Percentiles rank a stretch among this genome's conserved stretches.
These are phyloP conservation scores for Schizothecium vesticola DNA, from an alignment of 495 filamentous ascomycete genomes.

Conservation along the genomic window DNA sequence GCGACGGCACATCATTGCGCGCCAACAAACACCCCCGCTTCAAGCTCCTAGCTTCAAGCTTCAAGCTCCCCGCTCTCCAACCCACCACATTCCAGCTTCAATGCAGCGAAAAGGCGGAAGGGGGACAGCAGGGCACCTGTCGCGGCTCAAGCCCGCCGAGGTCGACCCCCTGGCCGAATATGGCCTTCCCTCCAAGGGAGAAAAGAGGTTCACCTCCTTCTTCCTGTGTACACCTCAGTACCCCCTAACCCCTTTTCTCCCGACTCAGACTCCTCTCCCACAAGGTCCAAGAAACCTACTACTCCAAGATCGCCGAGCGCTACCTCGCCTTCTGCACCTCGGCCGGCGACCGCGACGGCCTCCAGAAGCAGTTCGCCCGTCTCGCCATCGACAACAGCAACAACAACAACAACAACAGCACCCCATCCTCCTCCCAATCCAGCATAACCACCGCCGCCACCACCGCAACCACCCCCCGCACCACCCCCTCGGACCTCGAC, in stretches of 20 bases:
- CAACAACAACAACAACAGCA: background rate
- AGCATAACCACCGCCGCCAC: conserved; percentile 7
- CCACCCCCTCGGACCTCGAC: conserved; percentile 35
- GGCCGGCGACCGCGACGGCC: conserved; percentile 57
- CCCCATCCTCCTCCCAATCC: conserved; percentile 1
- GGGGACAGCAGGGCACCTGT: conserved; percentile 51
- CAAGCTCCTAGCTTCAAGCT: background rate
- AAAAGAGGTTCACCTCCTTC: conserved; percentile 40
- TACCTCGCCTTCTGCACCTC: conserved; percentile 82
- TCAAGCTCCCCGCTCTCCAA: background rate
- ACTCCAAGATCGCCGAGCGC: conserved; percentile 73
- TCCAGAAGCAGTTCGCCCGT: conserved; percentile 67
- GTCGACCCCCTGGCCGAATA: conserved; percentile 69
- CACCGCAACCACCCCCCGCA: background rate
- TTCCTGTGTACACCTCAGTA: conserved; percentile 11
- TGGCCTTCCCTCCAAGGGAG: conserved; percentile 84
- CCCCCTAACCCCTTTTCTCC: conserved; percentile 13
- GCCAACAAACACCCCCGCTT: background rate
- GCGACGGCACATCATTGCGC: background rate
- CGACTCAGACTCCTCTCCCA: conserved; percentile 62
- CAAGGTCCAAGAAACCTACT: conserved; percentile 76
- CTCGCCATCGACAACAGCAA: conserved; percentile 42
- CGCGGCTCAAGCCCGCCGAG: conserved; percentile 64
- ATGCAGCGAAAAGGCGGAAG: conserved; percentile 37
- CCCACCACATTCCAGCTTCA: background rate